Conservation (phyloP, 768 basidiomycete genomes). For the Phaffia tasmanica region DNA sequence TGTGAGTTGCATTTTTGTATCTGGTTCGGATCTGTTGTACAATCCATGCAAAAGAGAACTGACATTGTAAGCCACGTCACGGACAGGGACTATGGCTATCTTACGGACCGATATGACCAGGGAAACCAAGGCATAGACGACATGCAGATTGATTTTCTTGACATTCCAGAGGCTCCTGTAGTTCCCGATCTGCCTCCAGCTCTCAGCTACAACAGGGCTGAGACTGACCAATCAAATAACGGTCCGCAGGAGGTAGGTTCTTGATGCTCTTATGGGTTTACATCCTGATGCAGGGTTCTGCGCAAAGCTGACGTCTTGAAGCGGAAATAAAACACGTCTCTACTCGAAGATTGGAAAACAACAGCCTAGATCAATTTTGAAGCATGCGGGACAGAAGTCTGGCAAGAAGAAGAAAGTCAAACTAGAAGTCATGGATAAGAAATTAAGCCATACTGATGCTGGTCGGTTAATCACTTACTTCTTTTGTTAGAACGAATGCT, state of each 20-base stretch:
- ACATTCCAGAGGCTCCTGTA: no score
- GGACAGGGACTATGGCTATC: no score
- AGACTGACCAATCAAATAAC: background rate
- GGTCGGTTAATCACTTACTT: background rate
- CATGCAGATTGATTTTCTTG: no score
- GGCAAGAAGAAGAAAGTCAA: constrained; percentile 16
- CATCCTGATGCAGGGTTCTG: background rate
- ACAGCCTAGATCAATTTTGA: constrained; percentile 8
- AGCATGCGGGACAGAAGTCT: background rate
- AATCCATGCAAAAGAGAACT: background rate
- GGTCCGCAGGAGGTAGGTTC: background rate
- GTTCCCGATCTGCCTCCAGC: background rate
- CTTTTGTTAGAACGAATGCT: background rate
- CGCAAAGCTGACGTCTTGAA: background rate
- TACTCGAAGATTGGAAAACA: background rate
- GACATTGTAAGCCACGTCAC: no score
- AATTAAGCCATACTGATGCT: constrained; percentile 7
- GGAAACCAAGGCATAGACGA: no score
- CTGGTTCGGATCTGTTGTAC: background rate
- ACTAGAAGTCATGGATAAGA: constrained; percentile 14
- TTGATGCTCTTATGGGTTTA: background rate
- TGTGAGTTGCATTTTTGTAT: background rate
- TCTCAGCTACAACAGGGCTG: background rate
- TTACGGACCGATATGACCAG: no score
- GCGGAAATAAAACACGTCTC: background rate